phyloP scores from a whole-genome alignment of 768 basidiomycete genomes.

The Calocera cornea region DNA sequence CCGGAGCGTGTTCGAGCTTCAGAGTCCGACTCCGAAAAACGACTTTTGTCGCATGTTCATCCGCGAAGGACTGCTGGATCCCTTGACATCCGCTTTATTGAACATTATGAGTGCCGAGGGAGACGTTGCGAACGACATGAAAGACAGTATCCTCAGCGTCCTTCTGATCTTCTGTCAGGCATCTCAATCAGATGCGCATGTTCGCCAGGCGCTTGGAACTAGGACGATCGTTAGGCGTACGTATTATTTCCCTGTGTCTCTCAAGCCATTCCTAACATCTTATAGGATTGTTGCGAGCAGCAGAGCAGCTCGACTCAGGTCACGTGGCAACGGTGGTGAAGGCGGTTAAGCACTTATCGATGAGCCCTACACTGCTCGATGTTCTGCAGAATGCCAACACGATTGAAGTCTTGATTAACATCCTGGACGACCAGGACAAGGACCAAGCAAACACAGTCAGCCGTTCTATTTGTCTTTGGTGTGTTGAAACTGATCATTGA shows the following conservation, averaged over 20 bases:
- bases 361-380: constrained; percentile 79
- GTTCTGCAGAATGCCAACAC: constrained; percentile 93
- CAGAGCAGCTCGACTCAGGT: constrained; percentile 75
- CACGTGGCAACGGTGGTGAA: constrained; percentile 81
- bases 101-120: constrained; percentile 65
- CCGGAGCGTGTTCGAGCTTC: constrained; percentile 86
- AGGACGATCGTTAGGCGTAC: constrained; percentile 78
- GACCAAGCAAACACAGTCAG: constrained; percentile 70
- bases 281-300: constrained; percentile 72
- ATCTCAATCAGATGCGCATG: constrained; percentile 88
- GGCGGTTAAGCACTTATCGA: constrained; percentile 91
- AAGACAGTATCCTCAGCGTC: constrained; percentile 80
- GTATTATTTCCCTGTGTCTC: constrained; percentile 23
- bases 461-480: constrained; percentile 12
- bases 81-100: constrained; percentile 75
- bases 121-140: constrained; percentile 54
- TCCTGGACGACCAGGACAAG: constrained; percentile 66
- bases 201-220: constrained; percentile 81
- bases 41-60: constrained; percentile 99
- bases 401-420: constrained; percentile 75
- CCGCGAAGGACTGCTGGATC: constrained; percentile 85
- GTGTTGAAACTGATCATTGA: not conserved
- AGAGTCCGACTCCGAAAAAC: constrained; percentile 92
- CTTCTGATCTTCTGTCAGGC: constrained; percentile 86
- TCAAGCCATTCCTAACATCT: not conserved